Conservation (phyloP, 192 early-diverging fungal genomes). For the Coemansia sp. region DNA sequence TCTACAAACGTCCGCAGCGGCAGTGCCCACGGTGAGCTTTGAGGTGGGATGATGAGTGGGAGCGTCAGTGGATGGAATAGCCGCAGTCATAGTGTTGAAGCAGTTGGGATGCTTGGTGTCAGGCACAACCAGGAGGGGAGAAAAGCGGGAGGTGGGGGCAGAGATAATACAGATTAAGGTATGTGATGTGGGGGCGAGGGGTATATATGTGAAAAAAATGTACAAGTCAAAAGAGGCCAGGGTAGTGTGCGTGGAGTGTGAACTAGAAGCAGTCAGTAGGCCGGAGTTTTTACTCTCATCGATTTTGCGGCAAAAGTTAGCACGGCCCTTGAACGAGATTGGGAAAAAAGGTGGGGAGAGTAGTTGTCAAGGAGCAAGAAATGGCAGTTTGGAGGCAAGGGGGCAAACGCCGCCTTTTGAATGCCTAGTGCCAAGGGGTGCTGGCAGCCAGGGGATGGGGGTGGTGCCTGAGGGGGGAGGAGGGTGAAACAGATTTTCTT, state of each 20-base stretch:
- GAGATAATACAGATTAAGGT: background rate
- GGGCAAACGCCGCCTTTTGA: constrained; percentile 7
- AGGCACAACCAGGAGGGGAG: background rate
- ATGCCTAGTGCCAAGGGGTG: background rate
- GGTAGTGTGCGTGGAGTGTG: background rate
- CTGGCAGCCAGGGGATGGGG: background rate
- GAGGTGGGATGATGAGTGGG: background rate
- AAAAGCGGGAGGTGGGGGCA: background rate
- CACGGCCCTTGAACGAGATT: background rate
- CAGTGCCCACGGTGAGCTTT: background rate
- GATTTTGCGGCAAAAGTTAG: background rate
- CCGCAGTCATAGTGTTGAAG: background rate
- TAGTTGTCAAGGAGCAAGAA: constrained; percentile 1
- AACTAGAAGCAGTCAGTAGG: background rate
- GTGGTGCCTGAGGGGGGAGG: background rate
- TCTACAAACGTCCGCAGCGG: constrained; percentile 27
- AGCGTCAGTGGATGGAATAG: background rate
- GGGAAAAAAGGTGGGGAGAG: background rate
- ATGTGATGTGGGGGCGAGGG: background rate
- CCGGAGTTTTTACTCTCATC: background rate
- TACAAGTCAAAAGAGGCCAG: background rate
- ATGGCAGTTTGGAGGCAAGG: background rate
- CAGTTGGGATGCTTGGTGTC: background rate
- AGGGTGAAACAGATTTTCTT: background rate
- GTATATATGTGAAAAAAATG: background rate